Evolutionary conservation across 176 grass and related monocot genomes (phyloP).

Genomic region (Melocanna baccifera): DNA sequence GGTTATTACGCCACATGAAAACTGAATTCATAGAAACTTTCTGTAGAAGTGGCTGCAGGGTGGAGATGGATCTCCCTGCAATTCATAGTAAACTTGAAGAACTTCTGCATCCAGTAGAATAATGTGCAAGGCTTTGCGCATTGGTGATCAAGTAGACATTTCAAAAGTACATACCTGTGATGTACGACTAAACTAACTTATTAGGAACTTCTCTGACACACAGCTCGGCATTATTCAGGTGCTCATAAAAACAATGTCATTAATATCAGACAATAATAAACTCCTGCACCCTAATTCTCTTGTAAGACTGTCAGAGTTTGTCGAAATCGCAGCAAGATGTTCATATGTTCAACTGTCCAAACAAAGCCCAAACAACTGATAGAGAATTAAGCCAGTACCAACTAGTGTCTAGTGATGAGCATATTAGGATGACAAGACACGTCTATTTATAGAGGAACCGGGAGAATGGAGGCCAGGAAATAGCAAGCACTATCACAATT

Average conservation of each 20-base stretch:
- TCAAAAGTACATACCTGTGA: background rate
- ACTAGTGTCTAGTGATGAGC: background rate
- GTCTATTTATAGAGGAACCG: slow-evolving; percentile 30
- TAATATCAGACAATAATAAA: background rate
- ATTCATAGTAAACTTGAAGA: too few species aligned
- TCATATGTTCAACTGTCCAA: background rate
- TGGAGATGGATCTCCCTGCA: too few species aligned
- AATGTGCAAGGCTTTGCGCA: background rate
- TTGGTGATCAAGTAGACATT: background rate
- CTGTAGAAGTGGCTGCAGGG: background rate
- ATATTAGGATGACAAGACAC: background rate
- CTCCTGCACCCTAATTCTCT: background rate
- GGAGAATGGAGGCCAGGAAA: background rate
- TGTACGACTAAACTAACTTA: background rate
- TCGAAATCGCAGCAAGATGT: background rate
- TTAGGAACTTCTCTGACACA: background rate
- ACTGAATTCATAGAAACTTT: background rate
- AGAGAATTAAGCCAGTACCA: background rate
- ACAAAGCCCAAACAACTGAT: background rate
- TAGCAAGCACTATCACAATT: background rate
- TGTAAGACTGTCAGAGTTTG: background rate
- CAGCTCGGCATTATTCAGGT: background rate
- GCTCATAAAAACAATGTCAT: background rate
- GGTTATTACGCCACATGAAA: background rate
- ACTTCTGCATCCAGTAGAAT: background rate